Conservation (phyloP, 345 rosid genomes). For the Eucalyptus sp. region DNA sequence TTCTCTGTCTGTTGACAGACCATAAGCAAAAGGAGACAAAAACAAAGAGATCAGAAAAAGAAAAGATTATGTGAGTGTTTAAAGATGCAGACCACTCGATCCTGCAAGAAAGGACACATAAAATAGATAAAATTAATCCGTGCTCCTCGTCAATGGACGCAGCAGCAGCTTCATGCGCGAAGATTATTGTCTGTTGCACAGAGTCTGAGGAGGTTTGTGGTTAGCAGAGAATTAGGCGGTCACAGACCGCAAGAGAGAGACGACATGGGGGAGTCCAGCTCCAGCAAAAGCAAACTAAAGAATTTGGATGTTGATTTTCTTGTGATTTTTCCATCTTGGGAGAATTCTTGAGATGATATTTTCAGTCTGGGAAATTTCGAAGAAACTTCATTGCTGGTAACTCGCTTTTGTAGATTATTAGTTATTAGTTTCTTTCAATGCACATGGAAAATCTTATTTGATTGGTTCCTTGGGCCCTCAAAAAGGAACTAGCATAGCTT, state of each 20-base stretch:
- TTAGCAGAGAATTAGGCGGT: background rate
- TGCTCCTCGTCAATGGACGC: background rate
- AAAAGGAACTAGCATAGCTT: background rate
- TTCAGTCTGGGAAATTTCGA: background rate
- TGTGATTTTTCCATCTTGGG: background rate
- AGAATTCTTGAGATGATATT: background rate
- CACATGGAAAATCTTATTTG: background rate
- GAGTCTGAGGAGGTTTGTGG: background rate
- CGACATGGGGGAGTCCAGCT: background rate
- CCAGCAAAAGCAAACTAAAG: background rate
- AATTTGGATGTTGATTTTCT: background rate
- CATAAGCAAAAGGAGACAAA: background rate
- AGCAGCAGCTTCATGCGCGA: background rate
- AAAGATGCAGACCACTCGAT: background rate
- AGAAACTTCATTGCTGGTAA: background rate
- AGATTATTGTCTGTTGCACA: background rate
- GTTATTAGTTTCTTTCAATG: background rate
- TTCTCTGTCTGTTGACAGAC: background rate
- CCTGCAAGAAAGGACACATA: background rate
- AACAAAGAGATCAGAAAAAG: background rate
- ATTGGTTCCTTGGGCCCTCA: background rate
- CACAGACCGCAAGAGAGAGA: background rate
- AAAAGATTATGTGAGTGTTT: background rate
- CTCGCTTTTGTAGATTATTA: background rate
- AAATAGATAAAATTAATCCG: background rate